These are phyloP conservation scores for Sarocladium kiliense DNA, from an alignment of 2,329 filamentous ascomycete genomes.

Conservation along the genomic window DNA sequence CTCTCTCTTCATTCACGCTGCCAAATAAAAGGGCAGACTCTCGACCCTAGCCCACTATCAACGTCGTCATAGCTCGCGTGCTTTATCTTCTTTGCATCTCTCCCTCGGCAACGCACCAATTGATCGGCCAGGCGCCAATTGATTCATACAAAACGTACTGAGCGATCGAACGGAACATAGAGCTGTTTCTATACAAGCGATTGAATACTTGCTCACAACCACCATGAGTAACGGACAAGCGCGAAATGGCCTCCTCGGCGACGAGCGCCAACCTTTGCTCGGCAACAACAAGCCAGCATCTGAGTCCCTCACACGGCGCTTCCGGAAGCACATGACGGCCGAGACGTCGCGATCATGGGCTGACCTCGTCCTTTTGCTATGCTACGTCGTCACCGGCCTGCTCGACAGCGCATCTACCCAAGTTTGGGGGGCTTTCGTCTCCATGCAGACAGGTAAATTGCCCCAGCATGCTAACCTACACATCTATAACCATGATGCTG, in stretches of 20 bases:
- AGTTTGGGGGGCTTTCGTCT: slow-evolving; percentile 76
- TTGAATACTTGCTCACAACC: neutral
- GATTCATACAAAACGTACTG: neutral
- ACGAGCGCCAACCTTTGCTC: slow-evolving; percentile 31
- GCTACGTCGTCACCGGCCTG: slow-evolving; percentile 73
- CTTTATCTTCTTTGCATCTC: neutral
- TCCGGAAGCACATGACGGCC: slow-evolving; percentile 28
- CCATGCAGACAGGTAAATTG: slow-evolving; percentile 74
- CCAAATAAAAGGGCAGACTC: too few species aligned
- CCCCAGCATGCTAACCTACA: too few species aligned
- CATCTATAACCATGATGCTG: neutral
- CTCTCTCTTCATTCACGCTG: too few species aligned
- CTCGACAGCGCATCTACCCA: slow-evolving; percentile 72
- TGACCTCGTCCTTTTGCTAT: slow-evolving; percentile 64
- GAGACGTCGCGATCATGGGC: slow-evolving; percentile 58
- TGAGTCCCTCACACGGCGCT: slow-evolving; percentile 17
- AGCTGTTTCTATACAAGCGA: too few species aligned
- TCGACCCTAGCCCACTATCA: too few species aligned
- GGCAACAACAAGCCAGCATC: slow-evolving; percentile 17
- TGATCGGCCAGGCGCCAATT: neutral
- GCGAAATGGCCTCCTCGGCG: slow-evolving; percentile 12
- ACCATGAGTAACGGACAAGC: slow-evolving; percentile 16
- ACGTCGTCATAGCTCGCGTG: slow-evolving; percentile 2
- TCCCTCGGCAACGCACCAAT: neutral
- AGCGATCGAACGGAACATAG: neutral